phyloP scores from a whole-genome alignment of 768 basidiomycete species.

The Auricularia sp. region DNA sequence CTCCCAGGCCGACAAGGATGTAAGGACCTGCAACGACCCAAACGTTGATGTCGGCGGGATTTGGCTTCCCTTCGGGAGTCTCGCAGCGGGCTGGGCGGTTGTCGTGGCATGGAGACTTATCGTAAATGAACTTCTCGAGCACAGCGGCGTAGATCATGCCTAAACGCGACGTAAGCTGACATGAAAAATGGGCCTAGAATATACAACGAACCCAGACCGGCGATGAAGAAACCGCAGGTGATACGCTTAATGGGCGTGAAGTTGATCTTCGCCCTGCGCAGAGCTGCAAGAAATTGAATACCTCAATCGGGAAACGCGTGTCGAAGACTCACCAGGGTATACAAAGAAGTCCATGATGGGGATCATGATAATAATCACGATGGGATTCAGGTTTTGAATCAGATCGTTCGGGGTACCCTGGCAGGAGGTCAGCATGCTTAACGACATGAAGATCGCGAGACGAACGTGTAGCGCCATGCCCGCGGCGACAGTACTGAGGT shows the following conservation, averaged over 20 bases:
- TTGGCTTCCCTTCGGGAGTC: constrained; percentile 20
- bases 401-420: neutral
- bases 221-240: constrained; percentile 5
- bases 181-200: neutral
- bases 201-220: neutral
- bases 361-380: neutral
- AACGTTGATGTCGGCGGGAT: constrained; percentile 34
- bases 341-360: neutral
- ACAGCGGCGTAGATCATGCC: constrained; percentile 7
- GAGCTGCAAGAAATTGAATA: too few relatives aligned
- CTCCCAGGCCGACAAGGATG: constrained; percentile 10
- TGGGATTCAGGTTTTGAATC: constrained; percentile 5
- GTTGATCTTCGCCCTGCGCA: constrained; percentile 5
- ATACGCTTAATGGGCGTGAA: constrained; percentile 10
- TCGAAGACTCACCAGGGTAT: too few relatives aligned
- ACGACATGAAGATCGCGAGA: neutral
- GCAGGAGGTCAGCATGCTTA: neutral
- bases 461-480: constrained; percentile 4
- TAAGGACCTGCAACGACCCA: constrained; percentile 26
- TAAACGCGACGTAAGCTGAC: neutral
- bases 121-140: constrained; percentile 12
- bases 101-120: constrained; percentile 34
- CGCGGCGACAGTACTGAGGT: constrained; percentile 6
- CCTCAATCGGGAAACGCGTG: too few relatives aligned
- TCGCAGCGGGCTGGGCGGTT: constrained; percentile 32